Conservation (phyloP, 345 rosid species). For the Geranium rotundifolium region DNA sequence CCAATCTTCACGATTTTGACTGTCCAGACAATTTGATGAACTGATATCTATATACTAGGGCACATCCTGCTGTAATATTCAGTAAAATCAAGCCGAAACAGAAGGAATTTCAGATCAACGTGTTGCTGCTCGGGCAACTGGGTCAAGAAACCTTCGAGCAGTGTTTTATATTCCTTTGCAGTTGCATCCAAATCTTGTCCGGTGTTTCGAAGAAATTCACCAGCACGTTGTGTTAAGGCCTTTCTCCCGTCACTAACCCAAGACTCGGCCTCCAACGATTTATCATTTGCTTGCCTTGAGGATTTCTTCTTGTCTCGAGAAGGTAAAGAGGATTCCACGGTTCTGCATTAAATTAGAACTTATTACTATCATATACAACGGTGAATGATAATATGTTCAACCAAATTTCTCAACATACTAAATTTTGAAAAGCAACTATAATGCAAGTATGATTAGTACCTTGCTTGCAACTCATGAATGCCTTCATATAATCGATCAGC, state of each 20-base stretch:
- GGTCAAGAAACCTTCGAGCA: conserved; percentile 71
- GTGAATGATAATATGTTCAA: not conserved
- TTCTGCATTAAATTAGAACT: conserved; percentile 27
- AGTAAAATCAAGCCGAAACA: conserved; percentile 92
- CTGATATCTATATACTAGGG: conserved; percentile 27
- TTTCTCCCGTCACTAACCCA: conserved; percentile 79
- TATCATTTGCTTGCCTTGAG: conserved; percentile 21
- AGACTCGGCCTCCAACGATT: conserved; percentile 42
- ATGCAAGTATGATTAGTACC: conserved; percentile 30
- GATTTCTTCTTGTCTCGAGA: conserved; percentile 39
- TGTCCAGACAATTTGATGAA: conserved; percentile 7
- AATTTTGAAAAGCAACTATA: not conserved
- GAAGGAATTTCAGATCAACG: conserved; percentile 83
- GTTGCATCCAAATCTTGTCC: conserved; percentile 63
- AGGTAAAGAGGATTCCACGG: conserved; percentile 39
- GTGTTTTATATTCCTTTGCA: conserved; percentile 59
- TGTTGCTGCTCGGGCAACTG: conserved; percentile 84
- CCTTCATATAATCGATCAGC: conserved; percentile 89
- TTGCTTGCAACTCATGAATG: conserved; percentile 72
- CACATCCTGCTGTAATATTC: conserved; percentile 68
- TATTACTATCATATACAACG: not conserved
- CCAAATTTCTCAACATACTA: not conserved
- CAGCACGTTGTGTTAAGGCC: conserved; percentile 75
- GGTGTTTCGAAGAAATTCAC: conserved; percentile 78
- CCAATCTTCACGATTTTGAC: conserved; percentile 6